Base-by-base conservation (phyloP, 257 asterid genomes). In the Cruciata laevipes region DNA sequence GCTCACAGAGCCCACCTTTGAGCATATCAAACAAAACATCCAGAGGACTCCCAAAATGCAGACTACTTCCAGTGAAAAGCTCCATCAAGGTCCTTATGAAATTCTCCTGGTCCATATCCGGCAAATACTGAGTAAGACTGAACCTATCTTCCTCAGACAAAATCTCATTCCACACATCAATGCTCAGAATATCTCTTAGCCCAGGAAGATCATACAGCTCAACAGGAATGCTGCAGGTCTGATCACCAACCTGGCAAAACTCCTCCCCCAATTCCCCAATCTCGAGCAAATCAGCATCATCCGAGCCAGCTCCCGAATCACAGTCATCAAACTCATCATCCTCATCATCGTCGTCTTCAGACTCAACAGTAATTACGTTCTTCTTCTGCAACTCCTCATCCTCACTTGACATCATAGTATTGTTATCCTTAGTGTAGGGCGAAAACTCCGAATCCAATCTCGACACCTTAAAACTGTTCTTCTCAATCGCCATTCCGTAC, bases 251-350 rank as follows among this genome's bases (percentile, higher is more conserved):
- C 74, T 84, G 99, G 74, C 99, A 95, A 80, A 95, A 89, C 82
- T 95, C 99, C 74, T 89, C 99, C 37, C 95, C 95, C 5, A 87
- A 58, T 76, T 86, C 95, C 2, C 99, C 99, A 59, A 91, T 80
- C 68, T 95, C 99, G 68, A 89, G 79, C 66, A 91, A 83, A 80
- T 95, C 99, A 71, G 83, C 81, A 78, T 95, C 99, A 69, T 95
- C 99, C 0, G 99, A 95, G 30, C 97, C 99, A 0, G 98, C 99
- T 52, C 99, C 99, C 0, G 99, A 94, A 72, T 94, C 99, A 84
- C 95, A 90, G 70, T 94, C 99, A 71, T 88, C 97, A 67, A 89
- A 86, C 33, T 85, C 96, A 74, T 89, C 97, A 42, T 81, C 85
- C 13, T 87, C 94, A 4, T 91, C 96, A 4, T 91, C 96, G 13